phyloP scores from a whole-genome alignment of 192 early-diverging fungal genomes.

The Entomortierella parvispora region DNA sequence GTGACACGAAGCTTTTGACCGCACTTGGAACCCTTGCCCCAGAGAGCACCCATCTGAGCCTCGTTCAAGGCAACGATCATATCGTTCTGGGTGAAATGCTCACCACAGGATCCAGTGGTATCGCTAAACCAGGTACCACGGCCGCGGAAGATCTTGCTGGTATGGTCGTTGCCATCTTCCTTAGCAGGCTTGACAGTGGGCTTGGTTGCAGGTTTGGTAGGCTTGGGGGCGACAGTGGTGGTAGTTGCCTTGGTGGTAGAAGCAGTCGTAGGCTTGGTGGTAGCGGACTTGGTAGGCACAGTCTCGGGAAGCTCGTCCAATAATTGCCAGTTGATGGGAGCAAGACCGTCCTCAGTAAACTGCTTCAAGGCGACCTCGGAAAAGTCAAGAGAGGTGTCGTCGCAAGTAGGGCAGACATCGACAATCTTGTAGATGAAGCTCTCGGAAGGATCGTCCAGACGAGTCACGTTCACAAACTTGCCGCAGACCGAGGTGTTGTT shows the following conservation, averaged over 20 bases:
- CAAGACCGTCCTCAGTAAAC: slow-evolving; percentile 2
- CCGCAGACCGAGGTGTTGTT: slow-evolving; percentile 15
- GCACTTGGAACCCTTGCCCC: slow-evolving; percentile 40
- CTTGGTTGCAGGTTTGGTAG: slow-evolving; percentile 1
- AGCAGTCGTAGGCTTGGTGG: background rate
- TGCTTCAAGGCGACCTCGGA: slow-evolving; percentile 12
- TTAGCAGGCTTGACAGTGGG: background rate
- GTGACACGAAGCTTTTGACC: slow-evolving; percentile 35
- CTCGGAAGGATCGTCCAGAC: slow-evolving; percentile 3
- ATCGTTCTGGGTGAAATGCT: slow-evolving; percentile 31
- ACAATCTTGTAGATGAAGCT: slow-evolving; percentile 25
- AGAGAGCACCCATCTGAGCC: slow-evolving; percentile 38
- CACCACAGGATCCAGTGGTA: slow-evolving; percentile 34
- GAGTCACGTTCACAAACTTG: slow-evolving; percentile 32
- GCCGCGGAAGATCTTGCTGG: slow-evolving; percentile 14
- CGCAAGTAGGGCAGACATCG: slow-evolving; percentile 22
- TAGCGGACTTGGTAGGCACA: background rate
- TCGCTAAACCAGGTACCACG: slow-evolving; percentile 52
- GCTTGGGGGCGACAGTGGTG: background rate
- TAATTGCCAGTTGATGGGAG: slow-evolving; percentile 29
- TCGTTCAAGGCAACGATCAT: slow-evolving; percentile 48
- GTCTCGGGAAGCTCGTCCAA: slow-evolving; percentile 4
- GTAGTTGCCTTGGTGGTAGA: background rate
- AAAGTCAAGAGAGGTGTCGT: slow-evolving; percentile 16
- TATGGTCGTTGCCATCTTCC: background rate